These are phyloP conservation scores for Capsella rubella DNA, from an alignment of 441 rosid genomes.

Conservation along the genomic window DNA sequence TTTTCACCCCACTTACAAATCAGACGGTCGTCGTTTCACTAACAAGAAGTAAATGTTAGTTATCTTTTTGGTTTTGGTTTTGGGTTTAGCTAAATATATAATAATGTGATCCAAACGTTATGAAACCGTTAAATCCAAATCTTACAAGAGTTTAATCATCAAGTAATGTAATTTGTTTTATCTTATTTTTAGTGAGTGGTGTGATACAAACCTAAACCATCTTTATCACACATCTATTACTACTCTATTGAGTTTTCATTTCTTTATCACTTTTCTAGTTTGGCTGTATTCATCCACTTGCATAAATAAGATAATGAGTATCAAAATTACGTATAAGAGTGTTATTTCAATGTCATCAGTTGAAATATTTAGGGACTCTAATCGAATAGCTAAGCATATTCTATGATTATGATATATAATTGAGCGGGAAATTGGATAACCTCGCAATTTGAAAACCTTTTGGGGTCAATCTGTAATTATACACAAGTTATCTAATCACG, in stretches of 20 bases:
- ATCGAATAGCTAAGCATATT: not conserved
- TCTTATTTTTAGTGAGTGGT: not conserved
- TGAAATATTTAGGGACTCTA: not conserved
- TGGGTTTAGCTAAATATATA: not conserved
- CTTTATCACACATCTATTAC: constrained; percentile 14
- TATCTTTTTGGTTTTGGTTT: not conserved
- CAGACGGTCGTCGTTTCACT: constrained; percentile 39
- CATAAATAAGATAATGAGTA: not conserved
- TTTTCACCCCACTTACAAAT: constrained; percentile 45
- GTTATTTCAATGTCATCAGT: not conserved
- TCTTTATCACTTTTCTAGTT: not conserved
- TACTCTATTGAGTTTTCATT: not conserved
- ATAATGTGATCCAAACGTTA: not conserved
- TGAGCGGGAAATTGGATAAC: not conserved
- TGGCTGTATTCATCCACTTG: constrained; percentile 8
- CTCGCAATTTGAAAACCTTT: not conserved
- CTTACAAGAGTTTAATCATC: not conserved
- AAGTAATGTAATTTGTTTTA: not conserved
- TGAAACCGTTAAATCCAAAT: not conserved
- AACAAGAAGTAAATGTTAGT: constrained; percentile 17
- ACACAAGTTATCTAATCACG: not conserved
- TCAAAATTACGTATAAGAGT: not conserved
- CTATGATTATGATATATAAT: not conserved
- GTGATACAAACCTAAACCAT: constrained; percentile 17
- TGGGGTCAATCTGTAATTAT: constrained; percentile 30